phyloP scores from a whole-genome alignment of 768 basidiomycete species.

The Boletus rex-veris region DNA sequence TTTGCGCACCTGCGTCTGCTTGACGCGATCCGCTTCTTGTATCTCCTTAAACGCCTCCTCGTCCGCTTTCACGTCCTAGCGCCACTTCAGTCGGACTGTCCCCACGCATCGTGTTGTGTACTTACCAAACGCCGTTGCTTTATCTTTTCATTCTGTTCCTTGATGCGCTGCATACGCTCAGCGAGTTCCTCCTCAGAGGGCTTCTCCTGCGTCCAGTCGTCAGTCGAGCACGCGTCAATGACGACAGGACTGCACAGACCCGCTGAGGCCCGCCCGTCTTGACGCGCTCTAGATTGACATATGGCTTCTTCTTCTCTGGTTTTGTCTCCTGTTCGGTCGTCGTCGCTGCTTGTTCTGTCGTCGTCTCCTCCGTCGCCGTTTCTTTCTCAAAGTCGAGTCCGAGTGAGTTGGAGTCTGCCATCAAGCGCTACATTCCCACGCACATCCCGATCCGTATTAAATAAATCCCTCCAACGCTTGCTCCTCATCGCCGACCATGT shows the following conservation, averaged over 20 bases:
- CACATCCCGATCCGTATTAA: conserved; percentile 13
- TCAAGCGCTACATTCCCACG: conserved; percentile 28
- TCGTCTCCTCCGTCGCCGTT: conserved; percentile 8
- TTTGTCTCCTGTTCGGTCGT: conserved; percentile 12
- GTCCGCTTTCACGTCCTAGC: conserved; percentile 75
- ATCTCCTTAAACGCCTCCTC: conserved; percentile 74
- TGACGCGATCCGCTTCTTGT: conserved; percentile 60
- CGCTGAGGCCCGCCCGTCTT: conserved; percentile 76
- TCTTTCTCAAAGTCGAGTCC: conserved; percentile 63
- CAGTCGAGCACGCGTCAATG: conserved; percentile 4
- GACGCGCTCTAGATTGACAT: conserved; percentile 80
- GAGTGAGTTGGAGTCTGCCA: conserved; percentile 58
- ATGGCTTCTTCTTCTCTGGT: conserved; percentile 63
- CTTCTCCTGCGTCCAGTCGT: conserved; percentile 52
- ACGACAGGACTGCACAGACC: conserved; percentile 35
- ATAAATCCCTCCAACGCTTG: background rate
- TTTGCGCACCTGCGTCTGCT: conserved; percentile 54
- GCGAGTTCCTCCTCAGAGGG: conserved; percentile 62
- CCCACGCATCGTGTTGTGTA: conserved; percentile 1
- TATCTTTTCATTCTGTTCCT: conserved; percentile 73
- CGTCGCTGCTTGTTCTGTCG: conserved; percentile 3
- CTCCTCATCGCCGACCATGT: conserved; percentile 53
- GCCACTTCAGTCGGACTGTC: background rate
- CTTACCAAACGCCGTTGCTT: conserved; percentile 63
- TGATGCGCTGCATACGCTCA: conserved; percentile 66